Evolutionary conservation across 495 filamentous ascomycete species (phyloP).

Genomic region (Talaromyces nanjingensis): DNA sequence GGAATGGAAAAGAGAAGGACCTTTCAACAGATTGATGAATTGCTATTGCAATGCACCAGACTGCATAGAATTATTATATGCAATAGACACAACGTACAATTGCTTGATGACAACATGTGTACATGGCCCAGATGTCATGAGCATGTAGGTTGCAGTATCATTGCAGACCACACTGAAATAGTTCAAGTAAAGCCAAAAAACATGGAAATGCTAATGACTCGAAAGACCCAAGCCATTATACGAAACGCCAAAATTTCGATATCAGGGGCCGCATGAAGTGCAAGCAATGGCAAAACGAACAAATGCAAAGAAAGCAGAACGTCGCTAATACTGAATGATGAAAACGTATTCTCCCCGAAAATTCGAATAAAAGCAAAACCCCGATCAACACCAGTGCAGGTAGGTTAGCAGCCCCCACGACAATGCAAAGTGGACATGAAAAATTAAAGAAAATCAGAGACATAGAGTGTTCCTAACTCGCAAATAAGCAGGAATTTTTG

Average conservation of each 20-base stretch:
- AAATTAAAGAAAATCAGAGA: background rate
- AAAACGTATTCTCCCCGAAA: background rate
- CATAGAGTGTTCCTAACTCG: background rate
- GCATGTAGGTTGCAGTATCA: background rate
- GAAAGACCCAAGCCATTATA: background rate
- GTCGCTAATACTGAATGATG: background rate
- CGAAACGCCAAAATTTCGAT: background rate
- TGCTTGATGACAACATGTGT: background rate
- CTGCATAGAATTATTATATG: background rate
- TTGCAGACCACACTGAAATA: background rate
- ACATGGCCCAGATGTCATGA: background rate
- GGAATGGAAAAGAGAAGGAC: background rate
- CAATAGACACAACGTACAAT: background rate
- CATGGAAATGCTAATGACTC: background rate
- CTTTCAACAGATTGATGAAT: background rate
- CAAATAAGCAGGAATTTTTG: background rate
- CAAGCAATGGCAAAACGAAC: background rate
- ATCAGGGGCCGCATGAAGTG: background rate
- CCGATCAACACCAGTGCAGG: background rate
- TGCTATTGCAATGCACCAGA: background rate
- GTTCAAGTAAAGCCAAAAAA: background rate
- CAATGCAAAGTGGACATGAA: background rate
- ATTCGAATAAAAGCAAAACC: background rate
- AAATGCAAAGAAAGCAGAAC: background rate
- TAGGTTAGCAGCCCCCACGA: background rate